phyloP scores from a whole-genome alignment of 306 rosid genomes.

The Ziziphus jujuba region DNA sequence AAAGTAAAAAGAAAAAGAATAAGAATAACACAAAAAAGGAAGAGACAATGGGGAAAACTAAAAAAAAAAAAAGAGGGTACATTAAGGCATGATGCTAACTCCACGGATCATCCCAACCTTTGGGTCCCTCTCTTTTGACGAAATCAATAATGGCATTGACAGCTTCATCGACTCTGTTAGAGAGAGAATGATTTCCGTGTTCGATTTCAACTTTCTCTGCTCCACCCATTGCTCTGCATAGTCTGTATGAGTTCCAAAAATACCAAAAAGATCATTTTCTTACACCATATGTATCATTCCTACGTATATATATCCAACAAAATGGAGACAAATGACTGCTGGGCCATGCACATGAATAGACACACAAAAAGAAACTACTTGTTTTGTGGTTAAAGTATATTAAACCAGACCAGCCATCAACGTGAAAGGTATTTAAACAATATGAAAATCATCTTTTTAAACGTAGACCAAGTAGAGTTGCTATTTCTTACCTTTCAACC shows the following conservation, averaged over 20 bases:
- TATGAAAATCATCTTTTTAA: neutral
- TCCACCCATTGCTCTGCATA: constrained; percentile 94
- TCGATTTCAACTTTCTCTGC: constrained; percentile 90
- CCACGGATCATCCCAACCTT: constrained; percentile 99
- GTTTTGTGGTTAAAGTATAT: constrained; percentile 1
- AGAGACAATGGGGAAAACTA: neutral
- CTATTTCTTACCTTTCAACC: constrained; percentile 65
- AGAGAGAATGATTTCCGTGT: constrained; percentile 93
- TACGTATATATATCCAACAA: neutral
- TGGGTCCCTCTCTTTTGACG: constrained; percentile 85
- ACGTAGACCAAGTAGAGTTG: constrained; percentile 7
- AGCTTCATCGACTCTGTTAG: constrained; percentile 84
- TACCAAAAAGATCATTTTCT: constrained; percentile 5
- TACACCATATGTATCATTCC: constrained; percentile 7
- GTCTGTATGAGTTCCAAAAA: constrained; percentile 43
- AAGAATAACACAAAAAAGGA: constrained; percentile 5
- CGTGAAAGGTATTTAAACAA: neutral
- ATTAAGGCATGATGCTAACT: constrained; percentile 36
- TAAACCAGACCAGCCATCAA: neutral
- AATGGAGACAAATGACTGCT: neutral
- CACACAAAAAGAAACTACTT: neutral
- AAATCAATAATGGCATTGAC: constrained; percentile 79
- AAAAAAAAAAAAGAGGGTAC: constrained; percentile 1
- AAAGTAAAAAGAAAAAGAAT: constrained; percentile 13
- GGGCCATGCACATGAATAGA: neutral